Evolutionary conservation across 768 basidiomycete genomes (phyloP).

Genomic region (Amanita rimosa): DNA sequence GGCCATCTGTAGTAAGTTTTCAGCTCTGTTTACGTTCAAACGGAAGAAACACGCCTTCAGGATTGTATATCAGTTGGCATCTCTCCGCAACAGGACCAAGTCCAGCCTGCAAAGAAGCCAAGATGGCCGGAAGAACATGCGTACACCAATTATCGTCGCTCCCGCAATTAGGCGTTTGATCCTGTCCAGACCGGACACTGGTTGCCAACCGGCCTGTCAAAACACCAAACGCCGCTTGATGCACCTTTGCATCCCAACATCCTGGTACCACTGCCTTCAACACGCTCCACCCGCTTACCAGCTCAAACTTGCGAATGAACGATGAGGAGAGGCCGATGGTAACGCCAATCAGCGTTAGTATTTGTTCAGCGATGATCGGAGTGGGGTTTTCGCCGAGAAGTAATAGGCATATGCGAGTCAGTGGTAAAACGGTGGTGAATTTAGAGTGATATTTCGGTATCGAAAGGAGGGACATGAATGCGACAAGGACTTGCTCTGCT

Average conservation of each 20-base stretch:
- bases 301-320: constrained; percentile 76
- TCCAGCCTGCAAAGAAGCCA: constrained; percentile 56
- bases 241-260: constrained; percentile 60
- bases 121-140: constrained; percentile 60
- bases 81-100: constrained; percentile 26
- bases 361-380: constrained; percentile 42
- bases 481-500: constrained; percentile 56
- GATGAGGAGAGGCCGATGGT: constrained; percentile 42
- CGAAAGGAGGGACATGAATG: constrained; percentile 52
- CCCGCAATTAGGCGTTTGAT: constrained; percentile 12
- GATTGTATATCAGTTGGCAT: constrained; percentile 16
- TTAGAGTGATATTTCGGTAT: constrained; percentile 49
- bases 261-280: constrained; percentile 57
- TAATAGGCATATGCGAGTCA: constrained; percentile 69
- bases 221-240: constrained; percentile 57
- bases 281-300: constrained; percentile 75
- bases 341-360: constrained; percentile 48
- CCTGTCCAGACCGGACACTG: not conserved
- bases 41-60: constrained; percentile 8
- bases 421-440: constrained; percentile 63
- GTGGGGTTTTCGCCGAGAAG: constrained; percentile 71
- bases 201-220: constrained; percentile 36
- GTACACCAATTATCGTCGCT: constrained; percentile 41
- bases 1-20: constrained; percentile 4
- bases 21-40: not conserved